Conservation (phyloP, 805 yeast genomes). For the Barnettozyma salicaria region DNA sequence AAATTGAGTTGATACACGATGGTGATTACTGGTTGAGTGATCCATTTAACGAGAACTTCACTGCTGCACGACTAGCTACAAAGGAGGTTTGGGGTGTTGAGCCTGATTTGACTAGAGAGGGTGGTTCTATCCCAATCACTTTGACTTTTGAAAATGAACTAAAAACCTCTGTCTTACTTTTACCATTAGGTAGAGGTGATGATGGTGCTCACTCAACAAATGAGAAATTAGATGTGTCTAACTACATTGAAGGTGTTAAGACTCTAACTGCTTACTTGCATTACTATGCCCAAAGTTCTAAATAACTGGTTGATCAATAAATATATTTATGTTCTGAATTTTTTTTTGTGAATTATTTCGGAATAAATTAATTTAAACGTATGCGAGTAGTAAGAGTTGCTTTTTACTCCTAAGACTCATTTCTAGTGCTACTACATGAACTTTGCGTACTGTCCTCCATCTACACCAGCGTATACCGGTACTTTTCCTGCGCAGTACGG, state of each 20-base stretch:
- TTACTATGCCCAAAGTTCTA: constrained; percentile 47
- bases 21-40: constrained; percentile 96
- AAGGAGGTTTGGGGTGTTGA: constrained; percentile 90
- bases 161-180: constrained; percentile 76
- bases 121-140: constrained; percentile 98
- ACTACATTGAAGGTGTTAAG: constrained; percentile 91
- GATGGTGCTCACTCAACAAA: constrained; percentile 99
- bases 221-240: constrained; percentile 84
- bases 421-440: too few relatives aligned
- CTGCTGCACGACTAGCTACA: constrained; percentile 93
- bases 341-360: too few relatives aligned
- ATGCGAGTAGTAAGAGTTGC: too few relatives aligned
- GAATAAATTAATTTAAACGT: too few relatives aligned
- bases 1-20: constrained; percentile 78
- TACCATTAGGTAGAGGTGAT: constrained; percentile 98
- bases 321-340: too few relatives aligned
- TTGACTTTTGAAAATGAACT: constrained; percentile 85
- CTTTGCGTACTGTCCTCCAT: constrained; percentile 5
- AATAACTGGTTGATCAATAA: too few relatives aligned
- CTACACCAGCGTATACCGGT: background rate
- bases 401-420: too few relatives aligned
- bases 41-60: constrained; percentile 87
- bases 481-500: constrained; percentile 3
- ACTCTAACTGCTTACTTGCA: constrained; percentile 91
- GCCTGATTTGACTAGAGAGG: constrained; percentile 97